Conservation (phyloP, 495 filamentous ascomycete genomes). For the Penicillium diatomitis region DNA sequence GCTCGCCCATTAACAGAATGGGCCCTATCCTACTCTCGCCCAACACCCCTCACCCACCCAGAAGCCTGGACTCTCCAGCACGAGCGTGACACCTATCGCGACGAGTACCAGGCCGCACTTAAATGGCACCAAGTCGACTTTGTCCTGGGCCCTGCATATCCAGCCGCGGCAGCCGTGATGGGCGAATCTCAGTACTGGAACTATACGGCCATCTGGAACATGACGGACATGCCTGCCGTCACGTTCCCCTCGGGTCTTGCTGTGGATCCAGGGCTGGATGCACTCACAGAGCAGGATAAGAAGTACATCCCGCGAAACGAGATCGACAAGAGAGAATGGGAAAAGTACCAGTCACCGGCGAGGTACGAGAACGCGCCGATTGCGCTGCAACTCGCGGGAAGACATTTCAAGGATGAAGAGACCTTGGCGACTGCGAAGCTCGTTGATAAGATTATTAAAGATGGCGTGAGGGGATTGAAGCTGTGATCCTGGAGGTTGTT, state of each 20-base stretch:
- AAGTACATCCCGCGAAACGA: slow-evolving; percentile 23
- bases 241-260: slow-evolving; percentile 45
- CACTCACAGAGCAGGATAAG: slow-evolving; percentile 13
- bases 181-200: slow-evolving; percentile 58
- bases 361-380: slow-evolving; percentile 38
- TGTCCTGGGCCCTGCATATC: slow-evolving; percentile 55
- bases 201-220: slow-evolving; percentile 67
- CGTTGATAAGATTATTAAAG: slow-evolving; percentile 20
- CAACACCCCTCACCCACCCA: slow-evolving; percentile 27
- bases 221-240: slow-evolving; percentile 56
- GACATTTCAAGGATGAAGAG: slow-evolving; percentile 36
- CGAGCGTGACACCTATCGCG: slow-evolving; percentile 48
- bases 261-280: slow-evolving; percentile 33
- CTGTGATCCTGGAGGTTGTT: slow-evolving; percentile 4
- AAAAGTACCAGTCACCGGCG: slow-evolving; percentile 24
- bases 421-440: slow-evolving; percentile 28
- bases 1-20: slow-evolving; percentile 47
- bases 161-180: slow-evolving; percentile 50
- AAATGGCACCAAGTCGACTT: slow-evolving; percentile 57
- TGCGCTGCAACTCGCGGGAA: slow-evolving; percentile 43
- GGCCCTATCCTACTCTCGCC: slow-evolving; percentile 45
- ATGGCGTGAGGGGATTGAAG: slow-evolving; percentile 1
- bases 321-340: slow-evolving; percentile 31
- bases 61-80: slow-evolving; percentile 38
- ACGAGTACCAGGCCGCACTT: slow-evolving; percentile 50